phyloP scores from a whole-genome alignment of 352 stramenopile species.

The Pythium rhizo-oryzae region DNA sequence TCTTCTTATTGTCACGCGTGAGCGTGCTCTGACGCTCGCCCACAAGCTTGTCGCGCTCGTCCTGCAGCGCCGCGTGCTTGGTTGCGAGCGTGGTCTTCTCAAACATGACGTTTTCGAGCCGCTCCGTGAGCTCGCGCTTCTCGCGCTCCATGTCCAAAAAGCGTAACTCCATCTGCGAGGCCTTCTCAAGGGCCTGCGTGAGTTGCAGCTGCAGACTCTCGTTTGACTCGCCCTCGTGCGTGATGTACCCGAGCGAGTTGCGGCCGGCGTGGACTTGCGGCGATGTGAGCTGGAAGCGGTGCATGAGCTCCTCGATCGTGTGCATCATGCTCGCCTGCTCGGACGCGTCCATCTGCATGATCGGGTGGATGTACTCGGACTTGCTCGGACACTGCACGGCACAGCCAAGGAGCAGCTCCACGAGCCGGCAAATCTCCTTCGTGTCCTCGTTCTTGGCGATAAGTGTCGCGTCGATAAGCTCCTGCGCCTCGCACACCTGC shows the following conservation, averaged over 20 bases:
- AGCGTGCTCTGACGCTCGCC: slow-evolving; percentile 75
- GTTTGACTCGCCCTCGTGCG: slow-evolving; percentile 40
- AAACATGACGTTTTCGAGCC: slow-evolving; percentile 57
- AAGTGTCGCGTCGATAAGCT: slow-evolving; percentile 66
- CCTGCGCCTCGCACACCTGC: slow-evolving; percentile 67
- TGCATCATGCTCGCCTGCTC: slow-evolving; percentile 86
- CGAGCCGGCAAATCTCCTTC: slow-evolving; percentile 70
- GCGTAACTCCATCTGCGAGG: slow-evolving; percentile 64
- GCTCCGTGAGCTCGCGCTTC: slow-evolving; percentile 74
- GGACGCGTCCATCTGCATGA: slow-evolving; percentile 79
- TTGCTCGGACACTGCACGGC: slow-evolving; percentile 80
- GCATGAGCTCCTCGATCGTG: slow-evolving; percentile 85
- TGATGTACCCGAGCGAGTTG: slow-evolving; percentile 64
- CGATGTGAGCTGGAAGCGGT: slow-evolving; percentile 68
- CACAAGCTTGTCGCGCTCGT: slow-evolving; percentile 72
- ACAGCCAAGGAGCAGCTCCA: slow-evolving; percentile 74
- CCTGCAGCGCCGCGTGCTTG: slow-evolving; percentile 54
- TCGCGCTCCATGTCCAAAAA: slow-evolving; percentile 78
- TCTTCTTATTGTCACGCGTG: slow-evolving; percentile 86
- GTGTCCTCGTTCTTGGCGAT: slow-evolving; percentile 76
- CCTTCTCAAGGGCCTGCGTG: slow-evolving; percentile 68
- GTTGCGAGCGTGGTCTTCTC: slow-evolving; percentile 53
- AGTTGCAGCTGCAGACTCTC: slow-evolving; percentile 60
- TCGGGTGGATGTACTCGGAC: slow-evolving; percentile 84
- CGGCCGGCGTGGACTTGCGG: slow-evolving; percentile 30